Percentiles rank a stretch among this genome's conserved stretches.
Conservation (phyloP, 2,329 filamentous ascomycete genomes). For the Lithohypha guttulata region DNA sequence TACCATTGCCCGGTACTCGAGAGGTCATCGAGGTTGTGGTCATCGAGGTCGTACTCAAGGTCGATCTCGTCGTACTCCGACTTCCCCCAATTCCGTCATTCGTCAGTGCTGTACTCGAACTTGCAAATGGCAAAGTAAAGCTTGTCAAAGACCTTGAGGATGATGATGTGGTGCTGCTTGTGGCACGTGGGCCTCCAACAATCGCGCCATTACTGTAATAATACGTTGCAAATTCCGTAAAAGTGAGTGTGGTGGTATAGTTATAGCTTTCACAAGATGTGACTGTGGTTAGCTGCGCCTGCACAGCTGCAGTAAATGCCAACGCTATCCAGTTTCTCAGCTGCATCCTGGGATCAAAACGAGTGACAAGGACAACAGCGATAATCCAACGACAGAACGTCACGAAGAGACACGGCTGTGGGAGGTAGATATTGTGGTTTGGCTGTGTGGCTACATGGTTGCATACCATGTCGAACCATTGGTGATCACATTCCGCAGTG, state of each 20-base stretch:
- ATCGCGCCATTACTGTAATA: not conserved
- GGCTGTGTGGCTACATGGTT: too few species aligned
- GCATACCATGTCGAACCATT: too few species aligned
- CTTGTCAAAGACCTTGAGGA: not conserved
- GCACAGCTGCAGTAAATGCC: not conserved
- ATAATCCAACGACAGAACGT: not conserved
- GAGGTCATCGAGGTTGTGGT: constrained; percentile 34
- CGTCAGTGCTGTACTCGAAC: not conserved
- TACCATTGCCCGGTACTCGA: constrained; percentile 6
- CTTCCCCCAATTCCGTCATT: not conserved
- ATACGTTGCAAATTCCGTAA: constrained; percentile 4
- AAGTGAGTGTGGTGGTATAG: constrained; percentile 13
- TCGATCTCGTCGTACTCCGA: constrained; percentile 16
- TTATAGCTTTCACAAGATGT: constrained; percentile 6
- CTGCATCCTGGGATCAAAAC: not conserved
- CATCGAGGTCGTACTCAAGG: constrained; percentile 29
- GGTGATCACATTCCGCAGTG: too few species aligned
- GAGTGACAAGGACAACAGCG: constrained; percentile 3
- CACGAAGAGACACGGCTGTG: too few species aligned
- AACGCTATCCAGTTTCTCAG: not conserved
- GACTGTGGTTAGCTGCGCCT: constrained; percentile 5
- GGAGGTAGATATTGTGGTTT: too few species aligned
- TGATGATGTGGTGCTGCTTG: not conserved
- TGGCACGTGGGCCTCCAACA: not conserved
- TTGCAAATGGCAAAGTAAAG: not conserved